Base-by-base conservation (phyloP, 805 yeast genomes). In the Candida endomychidarum region DNA sequence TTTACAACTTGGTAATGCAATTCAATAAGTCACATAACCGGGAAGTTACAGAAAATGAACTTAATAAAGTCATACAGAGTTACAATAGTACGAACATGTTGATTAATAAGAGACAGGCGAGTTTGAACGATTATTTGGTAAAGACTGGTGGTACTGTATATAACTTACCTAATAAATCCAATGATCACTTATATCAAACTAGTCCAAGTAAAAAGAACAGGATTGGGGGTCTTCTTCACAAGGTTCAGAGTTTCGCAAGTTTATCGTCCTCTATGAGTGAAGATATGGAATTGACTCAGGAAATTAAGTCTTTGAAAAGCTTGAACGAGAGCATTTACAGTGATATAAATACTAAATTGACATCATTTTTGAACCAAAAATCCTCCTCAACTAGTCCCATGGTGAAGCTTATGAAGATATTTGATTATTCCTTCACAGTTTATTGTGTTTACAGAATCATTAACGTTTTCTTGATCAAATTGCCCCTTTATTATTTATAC, bases 371-470 rank as follows among this genome's bases (percentile, higher is more conserved):
- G 37, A 49, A 14, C 41, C 37, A 16, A 5, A 23, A 32, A 12
- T 4, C 25, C 4, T 16, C 21, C 2, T 5, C 22, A 3, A 4
- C 16, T 3, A 16, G 15, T 37, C 43, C 32, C 10, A 10, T 45
- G 9, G 40, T 38, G 17, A 36, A 27, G 18, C 19, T 51, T 4
- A 15, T 48, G 7, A 37, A 41, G 8, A 49, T 43, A 38, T 48
- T 57, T 34, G 54, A 61, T 43, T 34, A 49, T 38, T 48, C 52
- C 5, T 72, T 76, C 46, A 63, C 75, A 8, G 30, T 63, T n/a
- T 77, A 76, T 55, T 76, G 81, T 57, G 39, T 70, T 34, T 77
- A 77, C 53, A 60, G 78, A 38, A 59, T 75, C 5, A 32, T 72
- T 22, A 67, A 63, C 50, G 74, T 73, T 27, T 46, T 73, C 30